phyloP scores from a whole-genome alignment of 2,329 filamentous ascomycete species.

The Penicillium sp. region DNA sequence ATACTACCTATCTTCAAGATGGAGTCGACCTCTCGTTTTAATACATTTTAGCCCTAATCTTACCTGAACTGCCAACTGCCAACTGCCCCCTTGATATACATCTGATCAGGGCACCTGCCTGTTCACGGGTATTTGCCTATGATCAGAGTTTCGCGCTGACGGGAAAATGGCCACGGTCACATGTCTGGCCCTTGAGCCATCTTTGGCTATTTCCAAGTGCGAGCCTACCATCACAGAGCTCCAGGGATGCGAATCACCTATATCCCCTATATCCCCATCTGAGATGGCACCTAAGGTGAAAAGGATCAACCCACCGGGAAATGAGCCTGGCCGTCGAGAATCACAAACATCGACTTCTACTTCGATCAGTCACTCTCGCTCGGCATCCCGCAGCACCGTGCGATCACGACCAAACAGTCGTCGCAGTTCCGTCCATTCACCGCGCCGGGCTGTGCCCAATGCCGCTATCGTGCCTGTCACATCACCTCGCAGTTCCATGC shows the following conservation, averaged over 20 bases:
- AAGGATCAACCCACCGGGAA: slow-evolving; percentile 13
- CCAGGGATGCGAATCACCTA: slow-evolving; percentile 10
- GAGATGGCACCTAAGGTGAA: slow-evolving; percentile 20
- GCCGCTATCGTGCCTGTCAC: slow-evolving; percentile 27
- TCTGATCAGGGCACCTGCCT: slow-evolving; percentile 4
- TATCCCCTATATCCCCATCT: slow-evolving; percentile 5
- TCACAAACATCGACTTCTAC: slow-evolving; percentile 33
- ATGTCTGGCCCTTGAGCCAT: slow-evolving; percentile 24
- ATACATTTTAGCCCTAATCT: slow-evolving; percentile 17
- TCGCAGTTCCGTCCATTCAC: slow-evolving; percentile 31
- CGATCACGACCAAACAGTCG: slow-evolving; percentile 30
- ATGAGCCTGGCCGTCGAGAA: slow-evolving; percentile 14
- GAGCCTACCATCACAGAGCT: slow-evolving; percentile 16
- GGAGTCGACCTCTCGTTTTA: slow-evolving; percentile 13
- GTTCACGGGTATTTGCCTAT: not conserved
- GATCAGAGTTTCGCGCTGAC: slow-evolving; percentile 1
- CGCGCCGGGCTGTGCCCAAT: slow-evolving; percentile 27
- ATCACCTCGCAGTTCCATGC: slow-evolving; percentile 16
- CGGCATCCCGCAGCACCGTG: slow-evolving; percentile 35
- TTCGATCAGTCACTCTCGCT: slow-evolving; percentile 29
- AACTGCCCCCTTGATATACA: not conserved
- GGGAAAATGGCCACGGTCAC: slow-evolving; percentile 28
- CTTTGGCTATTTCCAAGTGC: slow-evolving; percentile 13
- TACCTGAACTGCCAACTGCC: too few species aligned
- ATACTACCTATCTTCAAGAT: slow-evolving; percentile 9